Base-by-base conservation (phyloP, 495 filamentous ascomycete genomes). In the Tuber magnatum region DNA sequence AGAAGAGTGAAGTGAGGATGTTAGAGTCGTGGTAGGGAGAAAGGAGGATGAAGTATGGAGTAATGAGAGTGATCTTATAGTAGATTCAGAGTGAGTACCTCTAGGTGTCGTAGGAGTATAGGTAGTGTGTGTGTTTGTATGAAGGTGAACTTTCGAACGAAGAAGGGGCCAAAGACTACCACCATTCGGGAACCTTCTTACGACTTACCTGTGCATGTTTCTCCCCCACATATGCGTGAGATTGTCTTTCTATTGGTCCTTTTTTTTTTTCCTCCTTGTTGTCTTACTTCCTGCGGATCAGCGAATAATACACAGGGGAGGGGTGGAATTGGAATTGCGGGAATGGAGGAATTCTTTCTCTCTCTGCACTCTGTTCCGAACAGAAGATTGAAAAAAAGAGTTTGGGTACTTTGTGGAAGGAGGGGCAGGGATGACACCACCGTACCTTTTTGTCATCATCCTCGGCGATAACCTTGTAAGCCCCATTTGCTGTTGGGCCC, bases 371-470 rank as follows among this genome's bases (percentile, higher is more conserved):
- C 16, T 3, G 51, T 28, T 28, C 24, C 32, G 48, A 41, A 48
- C 40, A 39, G 68, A 61, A 28, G 42, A 12, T 2, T 40, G 65
- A 28, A 74, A 71, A 43, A 43, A 73, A 65, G 14, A 32, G 14
- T 2, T 16, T 38, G 38, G 44, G 44, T 22, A 61, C 24, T 72
- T 28, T 42, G 18, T 41, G 32, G 32, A 5, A 41, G 38, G 18
- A 56, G 46, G 72, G 75, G 43, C 76, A 75, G 72, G 72, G 69
- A 79, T 78, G 77, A 78, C 73, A 61, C 77, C 75, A 79, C 72
- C 51, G 24, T 51, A 28, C 71, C 41, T 43, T 61, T 65, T 75
- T 72, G 69, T 75, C 69, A 72, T 73, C 61, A 18, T 28, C 73
- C 61, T 70, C 61, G 56, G 73, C 70, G 69, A 77, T 65, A 4